Base-by-base conservation (phyloP, 1,284 basidiomycete genomes). In the Inonotus hispidus region DNA sequence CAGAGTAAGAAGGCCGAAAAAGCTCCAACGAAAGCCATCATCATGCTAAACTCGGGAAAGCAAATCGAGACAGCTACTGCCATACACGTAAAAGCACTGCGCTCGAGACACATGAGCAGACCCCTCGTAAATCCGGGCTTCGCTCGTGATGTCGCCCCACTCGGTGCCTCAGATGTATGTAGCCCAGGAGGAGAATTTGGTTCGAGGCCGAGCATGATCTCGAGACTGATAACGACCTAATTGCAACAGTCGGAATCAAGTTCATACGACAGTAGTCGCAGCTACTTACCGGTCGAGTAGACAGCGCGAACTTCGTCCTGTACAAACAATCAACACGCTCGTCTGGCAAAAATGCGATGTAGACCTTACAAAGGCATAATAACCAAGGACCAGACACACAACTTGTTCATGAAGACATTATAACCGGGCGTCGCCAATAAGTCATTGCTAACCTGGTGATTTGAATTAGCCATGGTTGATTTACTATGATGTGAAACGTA, bases 1-100 rank as follows among this genome's bases (percentile, higher is more conserved):
- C 89, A 92, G 37, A 94, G 83, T 66, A 90, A 75, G 70, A 95
- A 95, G 0, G 93, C 89, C 39, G 89, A 85, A 72, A 94, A 95
- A 35, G 88, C 87, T 3, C 95, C 94, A 39, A 96, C 77, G 71
- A 95, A 93, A 13, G 90, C 90, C 92, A 98, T 95, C 71, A 95
- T 82, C 23, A 87, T 82, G 65, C 89, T 89, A 71, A 98, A 97
- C 59, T 91, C 83, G 1, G 95, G 95, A 45, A 97, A 75, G 61
- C 87, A 71, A 63, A 95, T 86, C 1, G 92, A 93, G 39, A 88
- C 83, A 29, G 75, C 70, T 19, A 94, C 85, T 21, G 87, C 80
- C 47, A 85, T 66, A 8, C 81, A 65, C 0, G 88, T 83, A 35
- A 93, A 74, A 52, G 75, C 64, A 25, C 88, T 70, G 53, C 92